phyloP scores from a whole-genome alignment of 2,329 filamentous ascomycete species.

The Dryadomyces quercivorus region DNA sequence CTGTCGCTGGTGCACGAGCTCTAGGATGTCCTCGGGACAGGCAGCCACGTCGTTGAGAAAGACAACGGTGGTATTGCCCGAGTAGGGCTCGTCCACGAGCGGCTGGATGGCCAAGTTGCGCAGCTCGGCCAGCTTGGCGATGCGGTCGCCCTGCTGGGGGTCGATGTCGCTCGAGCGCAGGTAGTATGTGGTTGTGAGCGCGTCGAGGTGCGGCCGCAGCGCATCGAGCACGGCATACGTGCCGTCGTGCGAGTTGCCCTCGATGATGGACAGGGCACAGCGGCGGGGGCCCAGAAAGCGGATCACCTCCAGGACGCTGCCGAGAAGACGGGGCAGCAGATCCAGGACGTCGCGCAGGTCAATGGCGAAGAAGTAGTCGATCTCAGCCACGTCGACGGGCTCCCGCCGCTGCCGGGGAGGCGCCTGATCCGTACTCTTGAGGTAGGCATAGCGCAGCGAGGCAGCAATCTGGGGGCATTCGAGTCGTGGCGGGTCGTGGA shows the following conservation, averaged over 20 bases:
- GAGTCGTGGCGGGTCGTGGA: slow-evolving; percentile 7
- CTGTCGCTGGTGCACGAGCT: slow-evolving; percentile 36
- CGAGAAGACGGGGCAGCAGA: slow-evolving; percentile 37
- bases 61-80: slow-evolving; percentile 29
- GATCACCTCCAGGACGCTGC: slow-evolving; percentile 28
- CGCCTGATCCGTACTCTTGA: slow-evolving; percentile 1
- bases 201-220: slow-evolving; percentile 26
- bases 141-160: slow-evolving; percentile 33
- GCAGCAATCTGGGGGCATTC: slow-evolving; percentile 5
- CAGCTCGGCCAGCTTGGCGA: slow-evolving; percentile 60
- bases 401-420: not conserved
- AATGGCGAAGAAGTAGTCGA: slow-evolving; percentile 38
- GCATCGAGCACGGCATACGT: slow-evolving; percentile 36
- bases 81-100: slow-evolving; percentile 23
- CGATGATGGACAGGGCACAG: slow-evolving; percentile 42
- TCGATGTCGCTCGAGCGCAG: slow-evolving; percentile 30
- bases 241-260: slow-evolving; percentile 42
- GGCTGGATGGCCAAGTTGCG: slow-evolving; percentile 58
- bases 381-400: not conserved
- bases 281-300: slow-evolving; percentile 28
- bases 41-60: slow-evolving; percentile 43
- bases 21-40: slow-evolving; percentile 44
- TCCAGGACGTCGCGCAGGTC: slow-evolving; percentile 32
- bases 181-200: slow-evolving; percentile 26
- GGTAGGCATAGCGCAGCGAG: slow-evolving; percentile 6